Base-by-base conservation (phyloP, 2,329 filamentous ascomycete species). In the Diplodia scrobiculata region DNA sequence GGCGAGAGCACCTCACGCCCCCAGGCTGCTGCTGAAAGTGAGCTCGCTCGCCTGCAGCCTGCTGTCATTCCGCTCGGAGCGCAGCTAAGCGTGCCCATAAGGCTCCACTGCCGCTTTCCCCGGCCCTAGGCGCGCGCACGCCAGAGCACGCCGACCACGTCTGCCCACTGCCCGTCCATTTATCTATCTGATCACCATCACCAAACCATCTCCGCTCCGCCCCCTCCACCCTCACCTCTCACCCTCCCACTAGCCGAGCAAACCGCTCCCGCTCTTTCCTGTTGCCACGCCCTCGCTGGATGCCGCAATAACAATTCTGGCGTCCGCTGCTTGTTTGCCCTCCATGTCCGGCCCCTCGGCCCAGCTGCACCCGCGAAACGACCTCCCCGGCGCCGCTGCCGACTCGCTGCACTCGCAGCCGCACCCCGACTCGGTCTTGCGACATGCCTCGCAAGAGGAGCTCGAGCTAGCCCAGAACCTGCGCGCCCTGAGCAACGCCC, bases 401-500 rank as follows among this genome's bases (percentile, higher is more conserved):
- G 45, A 34, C 41, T 51, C 63, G 14, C 47, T 66, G 45, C 53
- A 52, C 19, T 29, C 52, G 5, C 47, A 55, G 63, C 17, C 52
- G 9, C 41, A 36, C 19, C 32, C 63, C 19, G 47, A 51, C 19
- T 36, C 63, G 5, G 66, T 80, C n/a, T 76, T 78, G 25, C 72
- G 78, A 48, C 76, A 82, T 66, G 79, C 79, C 3, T 83, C 81
- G 65, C 78, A 78, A 69, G 79, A 83, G 73, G 82, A 84, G 69
- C 74, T 83, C 29, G 81, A 83, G 71, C 77, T 80, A 71, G 82
- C 82, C 13, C 77, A 79, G 68, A 79, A 80, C 68, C 78, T 84
- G 29, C 75, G 72, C 65, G 69, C 75, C 59, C 68, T 83, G 47
- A 80, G 79, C 66, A 80, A 82, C 67, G 78, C 80, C 10, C 79